Evolutionary conservation across 768 basidiomycete genomes (phyloP).

Genomic region (Rhodotorula paludigena): DNA sequence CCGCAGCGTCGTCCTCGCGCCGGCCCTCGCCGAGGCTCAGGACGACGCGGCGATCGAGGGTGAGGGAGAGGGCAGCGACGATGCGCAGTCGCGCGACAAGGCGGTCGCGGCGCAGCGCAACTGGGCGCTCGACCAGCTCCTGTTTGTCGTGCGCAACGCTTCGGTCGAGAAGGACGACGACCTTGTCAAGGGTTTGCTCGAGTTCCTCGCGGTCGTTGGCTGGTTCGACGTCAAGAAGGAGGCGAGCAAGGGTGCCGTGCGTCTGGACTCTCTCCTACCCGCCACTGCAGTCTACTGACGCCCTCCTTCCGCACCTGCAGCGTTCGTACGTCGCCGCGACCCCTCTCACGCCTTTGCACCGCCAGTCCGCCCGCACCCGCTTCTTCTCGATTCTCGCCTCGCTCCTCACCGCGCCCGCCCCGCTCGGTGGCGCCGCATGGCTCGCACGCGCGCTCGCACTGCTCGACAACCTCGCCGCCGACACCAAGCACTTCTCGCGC

Average conservation of each 20-base stretch:
- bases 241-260: constrained; percentile 57
- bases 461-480: constrained; percentile 36
- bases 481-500: constrained; percentile 36
- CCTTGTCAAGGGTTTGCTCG: constrained; percentile 68
- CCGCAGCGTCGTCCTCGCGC: constrained; percentile 56
- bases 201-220: constrained; percentile 77
- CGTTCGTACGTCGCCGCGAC: constrained; percentile 61
- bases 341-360: constrained; percentile 67
- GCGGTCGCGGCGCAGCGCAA: constrained; percentile 52
- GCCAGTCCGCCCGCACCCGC: constrained; percentile 61
- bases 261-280: background rate
- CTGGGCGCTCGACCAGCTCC: constrained; percentile 86
- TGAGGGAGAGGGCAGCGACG: constrained; percentile 36
- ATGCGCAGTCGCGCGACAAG: constrained; percentile 38
- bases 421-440: constrained; percentile 24
- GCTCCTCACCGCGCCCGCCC: constrained; percentile 52
- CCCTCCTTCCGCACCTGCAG: constrained; percentile 48
- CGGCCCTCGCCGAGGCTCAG: constrained; percentile 39
- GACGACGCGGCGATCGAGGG: constrained; percentile 49
- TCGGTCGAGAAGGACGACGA: constrained; percentile 61
- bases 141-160: constrained; percentile 62
- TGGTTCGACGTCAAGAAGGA: constrained; percentile 72
- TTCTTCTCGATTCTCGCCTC: constrained; percentile 71
- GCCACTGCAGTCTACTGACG: background rate
- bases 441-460: constrained; percentile 28